These are phyloP conservation scores for Hydrangea macrophylla DNA, from an alignment of 148 eudicot genomes.

Conservation along the genomic window DNA sequence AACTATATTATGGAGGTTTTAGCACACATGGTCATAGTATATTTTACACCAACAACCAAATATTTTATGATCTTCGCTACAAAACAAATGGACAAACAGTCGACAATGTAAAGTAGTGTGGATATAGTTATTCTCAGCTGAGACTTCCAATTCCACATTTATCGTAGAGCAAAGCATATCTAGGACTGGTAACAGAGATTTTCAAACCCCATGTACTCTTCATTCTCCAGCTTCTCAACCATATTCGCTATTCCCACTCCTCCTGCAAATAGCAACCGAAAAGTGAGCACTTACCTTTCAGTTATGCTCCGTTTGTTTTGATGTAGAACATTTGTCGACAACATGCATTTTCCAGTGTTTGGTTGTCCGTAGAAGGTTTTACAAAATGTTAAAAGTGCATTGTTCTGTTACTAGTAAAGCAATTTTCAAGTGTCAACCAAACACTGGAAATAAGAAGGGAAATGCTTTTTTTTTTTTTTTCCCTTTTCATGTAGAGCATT, in stretches of 20 bases:
- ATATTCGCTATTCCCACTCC: slow-evolving; percentile 50
- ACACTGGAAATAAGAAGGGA: not conserved
- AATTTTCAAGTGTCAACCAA: too few relatives aligned
- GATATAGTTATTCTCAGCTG: not conserved
- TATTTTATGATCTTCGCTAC: not conserved
- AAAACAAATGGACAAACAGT: not conserved
- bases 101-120: slow-evolving; percentile 3
- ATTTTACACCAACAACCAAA: not conserved
- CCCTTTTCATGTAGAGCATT: not conserved
- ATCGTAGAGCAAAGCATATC: not conserved
- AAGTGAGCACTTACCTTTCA: not conserved
- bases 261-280: slow-evolving; percentile 20
- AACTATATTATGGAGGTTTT: not conserved
- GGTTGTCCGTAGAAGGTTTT: too few relatives aligned
- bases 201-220: slow-evolving; percentile 64
- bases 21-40: not conserved
- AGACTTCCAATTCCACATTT: slow-evolving; percentile 5
- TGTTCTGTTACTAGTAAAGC: too few relatives aligned
- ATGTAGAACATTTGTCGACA: too few relatives aligned
- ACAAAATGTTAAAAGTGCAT: too few relatives aligned
- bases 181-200: slow-evolving; percentile 29
- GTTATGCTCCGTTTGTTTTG: too few relatives aligned
- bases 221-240: slow-evolving; percentile 43
- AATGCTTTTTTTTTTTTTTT: too few relatives aligned
- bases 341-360: too few relatives aligned